Base-by-base conservation (phyloP, 2,329 filamentous ascomycete species). In the Aspergillus sp. region DNA sequence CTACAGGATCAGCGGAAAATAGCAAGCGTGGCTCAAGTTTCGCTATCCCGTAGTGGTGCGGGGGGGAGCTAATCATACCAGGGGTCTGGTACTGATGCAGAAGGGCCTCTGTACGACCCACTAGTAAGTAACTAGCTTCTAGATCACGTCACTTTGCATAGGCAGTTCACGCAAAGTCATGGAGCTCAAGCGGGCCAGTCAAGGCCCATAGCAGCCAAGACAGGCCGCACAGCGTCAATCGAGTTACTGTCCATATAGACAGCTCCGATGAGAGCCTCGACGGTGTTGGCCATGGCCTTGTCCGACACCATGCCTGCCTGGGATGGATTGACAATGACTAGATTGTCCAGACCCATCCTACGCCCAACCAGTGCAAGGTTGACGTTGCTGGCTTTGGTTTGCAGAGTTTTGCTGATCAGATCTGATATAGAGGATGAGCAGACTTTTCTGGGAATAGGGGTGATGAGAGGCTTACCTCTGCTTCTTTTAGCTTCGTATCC, bases 201-300 rank as follows among this genome's bases (percentile, higher is more conserved):
- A 12, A 70, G 23, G 4, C 45, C 63, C 39, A 70, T 25, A 0
- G 19, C 7, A 4, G 17, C 32, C 50, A 66, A 59, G 8, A 68
- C 56, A 1, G 30, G 7, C 19, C 41, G 13, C 9, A 68, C 56
- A 6, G 54, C 57, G 5, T 52, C n/a, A 3, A 59, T 49, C 4
- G 32, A 9, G 65, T 32, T 38, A 2, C 64, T 70, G 47, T 77
- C 75, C 2, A 69, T 32, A 23, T 64, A 72, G 8, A 72, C 69
- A 7, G 73, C 76, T 3, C 73, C 74, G n/a, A 76, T 41, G n/a
- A 77, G 58, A 13, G 74, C 74, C 56, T 75, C 70, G 0, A 78
- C 58, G 0, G 72, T 69, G 4, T 63, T 68, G 1, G 74, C 72
- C 65, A 74, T 72, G 15, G 69, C 64, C 1, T 55, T 60, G 0